Base-by-base conservation (phyloP, 2,329 filamentous ascomycete species). In the Gremmenia infestans region DNA sequence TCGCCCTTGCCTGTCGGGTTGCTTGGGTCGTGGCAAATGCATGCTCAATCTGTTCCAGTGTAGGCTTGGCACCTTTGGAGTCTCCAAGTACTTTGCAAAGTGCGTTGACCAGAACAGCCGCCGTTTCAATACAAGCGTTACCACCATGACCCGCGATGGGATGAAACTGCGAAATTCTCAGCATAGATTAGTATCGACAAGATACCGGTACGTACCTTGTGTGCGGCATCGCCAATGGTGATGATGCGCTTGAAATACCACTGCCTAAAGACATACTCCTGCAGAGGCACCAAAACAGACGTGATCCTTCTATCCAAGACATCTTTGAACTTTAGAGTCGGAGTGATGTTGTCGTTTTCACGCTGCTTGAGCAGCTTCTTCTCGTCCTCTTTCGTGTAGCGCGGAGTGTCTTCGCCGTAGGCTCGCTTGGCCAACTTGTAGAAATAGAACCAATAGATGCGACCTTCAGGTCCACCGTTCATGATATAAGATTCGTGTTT, bases 221-320 rank as follows among this genome's bases (percentile, higher is more conserved):
- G 60, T 11, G 61, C 56, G 2, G 54, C 55, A 45, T 65, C 63
- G 17, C 63, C 63, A 14, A 65, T 43, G 35, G 60, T 63, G 3
- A 76, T 65, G 3, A 74, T 69, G 9, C 75, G 63, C 11, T 69
- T 66, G 43, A 68, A 74, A 50, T 72, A 67, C 71, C 74, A 76
- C 37, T 68, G 65, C 11, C 69, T 58, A n/a, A 73, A 68, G 1
- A 73, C 48, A 12, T 50, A 52, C 50, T 65, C 64, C 17, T 61
- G 58, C 12, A 61, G 50, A 6, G 60, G 15, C 19, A 53, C 54
- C 19, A 65, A 28, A 17, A 37, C 48, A 14, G 42, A 54, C 2
- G 48, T 17, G 7, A 50, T 60, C 32, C 42, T 53, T 6, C 23
- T 50, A 11, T 58, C 48, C 53, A 56, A 59, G 5, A 65, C 22